Conservation (phyloP, 257 asterid species). For the Striga asiatica region DNA sequence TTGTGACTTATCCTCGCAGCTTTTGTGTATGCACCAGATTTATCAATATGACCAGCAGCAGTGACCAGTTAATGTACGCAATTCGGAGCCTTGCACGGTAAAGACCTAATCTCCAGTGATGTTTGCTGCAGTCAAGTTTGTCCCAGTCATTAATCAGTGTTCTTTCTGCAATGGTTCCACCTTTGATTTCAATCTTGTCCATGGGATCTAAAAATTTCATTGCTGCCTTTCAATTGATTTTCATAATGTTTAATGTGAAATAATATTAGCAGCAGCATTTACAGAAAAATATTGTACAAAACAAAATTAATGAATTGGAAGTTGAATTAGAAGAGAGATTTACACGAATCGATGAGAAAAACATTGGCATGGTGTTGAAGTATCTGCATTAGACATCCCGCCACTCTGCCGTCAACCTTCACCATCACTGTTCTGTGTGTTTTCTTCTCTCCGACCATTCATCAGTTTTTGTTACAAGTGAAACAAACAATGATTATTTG, state of each 20-base stretch:
- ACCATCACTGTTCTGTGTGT: no score
- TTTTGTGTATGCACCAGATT: constrained; percentile 29
- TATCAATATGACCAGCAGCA: constrained; percentile 70
- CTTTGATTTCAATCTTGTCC: constrained; percentile 74
- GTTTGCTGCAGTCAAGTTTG: constrained; percentile 54
- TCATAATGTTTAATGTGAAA: neutral
- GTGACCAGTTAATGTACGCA: constrained; percentile 66
- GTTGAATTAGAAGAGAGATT: neutral
- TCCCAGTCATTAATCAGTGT: constrained; percentile 57
- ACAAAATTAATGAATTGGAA: neutral
- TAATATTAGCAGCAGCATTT: neutral
- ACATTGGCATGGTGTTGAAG: constrained; percentile 55
- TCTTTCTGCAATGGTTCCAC: constrained; percentile 81
- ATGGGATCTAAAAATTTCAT: constrained; percentile 62
- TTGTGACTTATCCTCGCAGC: constrained; percentile 41
- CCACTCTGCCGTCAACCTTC: constrained; percentile 82
- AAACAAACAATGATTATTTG: no score
- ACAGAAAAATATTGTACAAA: neutral
- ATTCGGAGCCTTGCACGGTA: constrained; percentile 47
- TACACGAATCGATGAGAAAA: constrained; percentile 66
- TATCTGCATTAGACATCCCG: constrained; percentile 55
- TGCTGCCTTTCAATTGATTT: constrained; percentile 42
- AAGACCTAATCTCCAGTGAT: constrained; percentile 45
- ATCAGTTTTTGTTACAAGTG: constrained; percentile 22
- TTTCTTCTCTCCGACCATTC: constrained; percentile 33